These are phyloP conservation scores for Platanthera zijinensis DNA, from an alignment of 106 monocot species.

Conservation along the genomic window DNA sequence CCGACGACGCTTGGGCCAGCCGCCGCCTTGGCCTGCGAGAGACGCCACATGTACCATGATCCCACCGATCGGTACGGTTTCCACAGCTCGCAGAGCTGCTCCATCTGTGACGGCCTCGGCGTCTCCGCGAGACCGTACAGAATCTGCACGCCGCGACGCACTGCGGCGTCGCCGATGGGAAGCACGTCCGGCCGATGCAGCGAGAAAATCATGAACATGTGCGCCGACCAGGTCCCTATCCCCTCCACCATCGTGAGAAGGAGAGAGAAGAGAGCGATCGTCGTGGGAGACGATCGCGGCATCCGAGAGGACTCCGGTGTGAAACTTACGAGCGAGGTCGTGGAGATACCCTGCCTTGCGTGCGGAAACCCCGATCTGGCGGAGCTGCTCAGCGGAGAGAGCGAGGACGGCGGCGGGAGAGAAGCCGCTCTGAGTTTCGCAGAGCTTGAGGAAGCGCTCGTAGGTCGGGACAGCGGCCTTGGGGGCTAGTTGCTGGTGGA, in stretches of 20 bases:
- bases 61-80: slow-evolving; percentile 57
- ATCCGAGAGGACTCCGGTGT: slow-evolving; percentile 49
- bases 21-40: slow-evolving; percentile 10
- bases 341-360: slow-evolving; percentile 62
- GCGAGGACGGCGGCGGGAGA: slow-evolving; percentile 34
- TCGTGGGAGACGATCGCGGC: slow-evolving; percentile 34
- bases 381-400: slow-evolving; percentile 34
- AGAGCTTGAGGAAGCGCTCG: slow-evolving; percentile 59
- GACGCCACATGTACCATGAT: slow-evolving; percentile 71
- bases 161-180: slow-evolving; percentile 44
- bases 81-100: slow-evolving; percentile 48
- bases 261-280: slow-evolving; percentile 37
- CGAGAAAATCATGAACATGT: slow-evolving; percentile 63
- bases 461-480: slow-evolving; percentile 64
- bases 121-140: slow-evolving; percentile 32
- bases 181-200: slow-evolving; percentile 61
- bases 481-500: slow-evolving; percentile 72
- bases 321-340: slow-evolving; percentile 56
- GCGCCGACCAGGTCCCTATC: slow-evolving; percentile 63
- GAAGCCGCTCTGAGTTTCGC: slow-evolving; percentile 30
- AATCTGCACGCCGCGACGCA: slow-evolving; percentile 59
- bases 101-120: slow-evolving; percentile 62
- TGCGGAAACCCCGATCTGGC: slow-evolving; percentile 48
- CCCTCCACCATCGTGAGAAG: slow-evolving; percentile 69
- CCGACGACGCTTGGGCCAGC: neutral